Base-by-base conservation (phyloP, 225 moss, liverwort and hornwort genomes). In the Asterella californica region DNA sequence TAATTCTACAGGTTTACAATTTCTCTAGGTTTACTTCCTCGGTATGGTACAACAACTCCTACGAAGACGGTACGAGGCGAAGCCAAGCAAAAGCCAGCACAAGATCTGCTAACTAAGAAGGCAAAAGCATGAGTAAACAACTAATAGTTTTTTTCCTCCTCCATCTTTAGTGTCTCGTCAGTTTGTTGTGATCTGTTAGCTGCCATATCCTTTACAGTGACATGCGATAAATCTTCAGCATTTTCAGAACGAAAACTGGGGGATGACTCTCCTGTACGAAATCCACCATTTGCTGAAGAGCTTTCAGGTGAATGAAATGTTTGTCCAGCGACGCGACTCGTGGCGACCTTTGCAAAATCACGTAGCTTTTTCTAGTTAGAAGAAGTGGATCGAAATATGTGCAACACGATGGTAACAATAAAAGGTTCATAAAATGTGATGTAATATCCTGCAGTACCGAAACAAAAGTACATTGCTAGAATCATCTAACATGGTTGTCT, bases 11-110 rank as follows among this genome's bases (percentile, higher is more conserved):
- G 21, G 62, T 62, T 76, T 27, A 50, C 65, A 76, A n/a, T 67
- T 47, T 67, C 63, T 66, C 78, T 78, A 67, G 17, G 66, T 46
- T 66, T 47, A 34, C 49, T 78, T 78, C 50, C 30, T 18, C 57
- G 54, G 18, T 78, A 78, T 78, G 65, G 33, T 78, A 78, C 78
- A 78, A 66, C 75, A 66, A 66, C 65, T 42, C 47, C 77, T 78
- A 19, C 24, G 54, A 77, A 22, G 19, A 33, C 15, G 76, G 62
- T 60, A 70, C 36, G 70, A 70, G 14, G 6, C 37, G 34, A 70
- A 70, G 17, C 77, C 77, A 61, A 62, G 61, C 60, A 77, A 75
- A 55, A 64, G 61, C 77, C 62, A 64, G 77, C 77, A 78, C 45
- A 70, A 34, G 5, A 76, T 76, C 57, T 63, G 42, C 77, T 64